Percentiles rank a stretch among this genome's conserved stretches.
phyloP scores from a whole-genome alignment of 2,329 filamentous ascomycete species.

The Diplodia sapinea region DNA sequence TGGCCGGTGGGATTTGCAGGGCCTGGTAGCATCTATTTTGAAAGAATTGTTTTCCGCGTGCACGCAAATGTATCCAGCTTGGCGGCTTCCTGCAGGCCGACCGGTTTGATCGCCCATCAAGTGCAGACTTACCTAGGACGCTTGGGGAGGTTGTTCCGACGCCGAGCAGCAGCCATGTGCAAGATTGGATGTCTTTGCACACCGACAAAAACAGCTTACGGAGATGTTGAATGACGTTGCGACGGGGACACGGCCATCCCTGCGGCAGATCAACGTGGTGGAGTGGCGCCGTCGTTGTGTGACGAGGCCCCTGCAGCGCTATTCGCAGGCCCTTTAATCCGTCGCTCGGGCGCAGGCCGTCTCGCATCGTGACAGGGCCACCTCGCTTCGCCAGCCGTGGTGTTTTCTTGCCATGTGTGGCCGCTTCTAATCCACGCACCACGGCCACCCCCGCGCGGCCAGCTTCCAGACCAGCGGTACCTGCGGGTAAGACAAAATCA shows the following conservation, averaged over 20 bases:
- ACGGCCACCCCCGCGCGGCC: neutral
- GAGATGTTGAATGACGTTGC: slow-evolving; percentile 17
- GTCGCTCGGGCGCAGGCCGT: neutral
- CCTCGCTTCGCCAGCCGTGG: slow-evolving; percentile 6
- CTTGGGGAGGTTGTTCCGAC: neutral
- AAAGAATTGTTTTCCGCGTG: neutral
- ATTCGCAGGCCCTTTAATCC: slow-evolving; percentile 5
- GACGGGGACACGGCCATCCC: neutral
- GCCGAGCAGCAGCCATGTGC: neutral
- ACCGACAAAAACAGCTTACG: neutral
- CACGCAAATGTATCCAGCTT: neutral
- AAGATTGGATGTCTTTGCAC: neutral
- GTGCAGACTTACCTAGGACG: neutral
- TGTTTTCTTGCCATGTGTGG: neutral
- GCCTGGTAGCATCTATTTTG: neutral
- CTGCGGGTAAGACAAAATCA: neutral
- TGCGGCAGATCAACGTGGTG: slow-evolving; percentile 26
- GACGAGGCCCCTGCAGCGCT: slow-evolving; percentile 11
- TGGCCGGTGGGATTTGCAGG: neutral
- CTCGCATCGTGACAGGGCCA: neutral
- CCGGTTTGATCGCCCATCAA: neutral
- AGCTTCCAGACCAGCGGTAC: neutral
- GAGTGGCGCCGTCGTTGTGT: slow-evolving; percentile 8
- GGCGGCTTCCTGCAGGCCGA: too few species aligned
- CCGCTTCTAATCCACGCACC: neutral